Conservation (phyloP, 148 eudicot genomes). For the Polygonum maritimum region DNA sequence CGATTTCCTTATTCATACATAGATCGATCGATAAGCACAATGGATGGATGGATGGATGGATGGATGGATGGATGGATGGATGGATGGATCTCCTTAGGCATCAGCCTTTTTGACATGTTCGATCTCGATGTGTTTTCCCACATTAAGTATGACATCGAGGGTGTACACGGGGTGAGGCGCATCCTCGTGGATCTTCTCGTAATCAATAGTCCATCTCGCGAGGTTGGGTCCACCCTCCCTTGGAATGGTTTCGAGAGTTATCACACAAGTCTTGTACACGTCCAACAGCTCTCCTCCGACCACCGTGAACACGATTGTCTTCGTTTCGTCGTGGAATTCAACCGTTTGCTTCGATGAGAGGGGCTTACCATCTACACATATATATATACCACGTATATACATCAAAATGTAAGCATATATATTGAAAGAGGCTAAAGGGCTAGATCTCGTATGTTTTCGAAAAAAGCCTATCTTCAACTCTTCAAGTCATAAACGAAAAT, state of each 20-base stretch:
- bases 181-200: background rate
- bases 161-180: background rate
- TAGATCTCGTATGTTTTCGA: too few relatives aligned
- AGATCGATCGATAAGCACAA: too few relatives aligned
- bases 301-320: constrained; percentile 3
- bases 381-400: background rate
- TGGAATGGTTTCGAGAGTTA: constrained; percentile 1
- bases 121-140: background rate
- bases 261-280: background rate
- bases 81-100: background rate
- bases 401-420: too few relatives aligned
- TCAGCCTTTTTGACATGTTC: constrained; percentile 1
- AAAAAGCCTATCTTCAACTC: too few relatives aligned
- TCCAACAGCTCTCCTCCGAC: constrained; percentile 3
- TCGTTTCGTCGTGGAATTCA: background rate
- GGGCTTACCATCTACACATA: background rate
- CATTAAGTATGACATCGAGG: constrained; percentile 1
- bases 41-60: too few relatives aligned
- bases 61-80: too few relatives aligned
- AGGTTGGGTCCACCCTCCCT: background rate
- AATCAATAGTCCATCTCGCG: background rate
- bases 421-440: too few relatives aligned
- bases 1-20: constrained; percentile 2
- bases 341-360: background rate
- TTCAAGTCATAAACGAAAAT: too few relatives aligned